Conservation (phyloP, 495 filamentous ascomycete genomes). For the Letharia columbiana region DNA sequence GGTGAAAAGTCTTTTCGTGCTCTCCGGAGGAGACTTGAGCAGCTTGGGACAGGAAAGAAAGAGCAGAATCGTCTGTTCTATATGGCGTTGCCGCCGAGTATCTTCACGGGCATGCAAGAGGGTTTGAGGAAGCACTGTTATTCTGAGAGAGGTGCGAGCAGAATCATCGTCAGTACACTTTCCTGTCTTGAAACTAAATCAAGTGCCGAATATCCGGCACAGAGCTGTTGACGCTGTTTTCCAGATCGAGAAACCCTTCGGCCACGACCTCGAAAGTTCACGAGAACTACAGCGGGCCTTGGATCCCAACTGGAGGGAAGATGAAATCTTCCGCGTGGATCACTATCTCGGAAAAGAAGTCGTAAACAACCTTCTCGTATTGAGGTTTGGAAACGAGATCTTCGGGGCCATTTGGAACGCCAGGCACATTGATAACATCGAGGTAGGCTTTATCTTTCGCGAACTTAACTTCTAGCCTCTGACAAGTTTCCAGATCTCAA, state of each 20-base stretch:
- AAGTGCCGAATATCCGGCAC: neutral
- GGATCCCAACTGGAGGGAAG: slow-evolving; percentile 94
- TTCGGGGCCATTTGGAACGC: slow-evolving; percentile 97
- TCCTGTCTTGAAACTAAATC: neutral
- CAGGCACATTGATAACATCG: slow-evolving; percentile 94
- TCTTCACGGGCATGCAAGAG: slow-evolving; percentile 22
- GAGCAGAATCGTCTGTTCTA: slow-evolving; percentile 25
- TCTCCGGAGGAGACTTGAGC: slow-evolving; percentile 17
- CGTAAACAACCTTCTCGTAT: slow-evolving; percentile 98
- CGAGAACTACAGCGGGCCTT: slow-evolving; percentile 87
- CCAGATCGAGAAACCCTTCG: slow-evolving; percentile 97
- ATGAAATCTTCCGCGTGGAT: slow-evolving; percentile 98
- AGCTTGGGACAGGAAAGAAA: slow-evolving; percentile 19
- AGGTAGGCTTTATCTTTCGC: slow-evolving; percentile 32
- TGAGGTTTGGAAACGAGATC: slow-evolving; percentile 97
- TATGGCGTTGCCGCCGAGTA: slow-evolving; percentile 24
- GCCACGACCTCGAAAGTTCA: slow-evolving; percentile 88
- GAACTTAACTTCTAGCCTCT: neutral
- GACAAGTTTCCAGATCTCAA: slow-evolving; percentile 58
- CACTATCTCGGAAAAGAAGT: slow-evolving; percentile 99
- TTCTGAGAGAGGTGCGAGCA: slow-evolving; percentile 16
- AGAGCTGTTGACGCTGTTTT: slow-evolving; percentile 16
- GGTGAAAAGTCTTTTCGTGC: slow-evolving; percentile 23
- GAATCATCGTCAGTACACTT: slow-evolving; percentile 27
- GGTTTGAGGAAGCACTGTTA: slow-evolving; percentile 23